Evolutionary conservation across 1,284 basidiomycete species (phyloP), one percentile per base, ranked within the genome.

Genomic region (Sanghuangporus baumii): DNA sequence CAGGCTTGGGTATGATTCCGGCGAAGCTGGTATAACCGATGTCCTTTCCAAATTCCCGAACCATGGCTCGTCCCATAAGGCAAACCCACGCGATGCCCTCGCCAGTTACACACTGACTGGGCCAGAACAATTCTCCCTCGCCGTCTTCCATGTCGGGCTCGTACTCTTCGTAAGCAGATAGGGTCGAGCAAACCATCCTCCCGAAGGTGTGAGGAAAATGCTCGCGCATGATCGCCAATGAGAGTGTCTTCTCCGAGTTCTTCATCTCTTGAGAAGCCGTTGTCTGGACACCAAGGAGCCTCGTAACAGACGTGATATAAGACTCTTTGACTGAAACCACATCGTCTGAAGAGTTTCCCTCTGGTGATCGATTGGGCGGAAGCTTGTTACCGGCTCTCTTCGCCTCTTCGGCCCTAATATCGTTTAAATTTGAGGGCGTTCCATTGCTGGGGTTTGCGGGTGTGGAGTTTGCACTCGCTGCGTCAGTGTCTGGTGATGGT

Each of bases 1-100:
- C 78, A 9, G 85, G 82, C 69, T 87, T 88, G n/a, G 81, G 85
- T 51, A 91, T 81, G 18, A 85, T 81, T 16, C 88, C 88, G 23
- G 84, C 80, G 18, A 88, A 71, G 48, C 89, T 87, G 60, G 75
- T 76, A 74, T 91, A 91, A 14, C 86, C 87, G 71, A 85, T 85
- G 37, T 82, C 79, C 69, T 83, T 84, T 65, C 88, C 88, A 68
- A 88, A 87, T 70, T 91, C 89, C 67, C 81, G 84, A 69, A 91
- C 82, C 89, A 91, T 91, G 47, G 88, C 85, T 70, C 86, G 88
- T 66, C 88, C 89, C 81, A 91, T 84, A 47, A 87, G 75, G 71
- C 88, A 90, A 14, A 90, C 83, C 89, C 89, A 91, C 16, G 85
- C 89, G 36, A 91, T 76, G 56, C 89, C 88, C 71, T 89, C 86